These are phyloP conservation scores for Cucurbitaria berberidis DNA, from an alignment of 2,329 filamentous ascomycete genomes.

Conservation along the genomic window DNA sequence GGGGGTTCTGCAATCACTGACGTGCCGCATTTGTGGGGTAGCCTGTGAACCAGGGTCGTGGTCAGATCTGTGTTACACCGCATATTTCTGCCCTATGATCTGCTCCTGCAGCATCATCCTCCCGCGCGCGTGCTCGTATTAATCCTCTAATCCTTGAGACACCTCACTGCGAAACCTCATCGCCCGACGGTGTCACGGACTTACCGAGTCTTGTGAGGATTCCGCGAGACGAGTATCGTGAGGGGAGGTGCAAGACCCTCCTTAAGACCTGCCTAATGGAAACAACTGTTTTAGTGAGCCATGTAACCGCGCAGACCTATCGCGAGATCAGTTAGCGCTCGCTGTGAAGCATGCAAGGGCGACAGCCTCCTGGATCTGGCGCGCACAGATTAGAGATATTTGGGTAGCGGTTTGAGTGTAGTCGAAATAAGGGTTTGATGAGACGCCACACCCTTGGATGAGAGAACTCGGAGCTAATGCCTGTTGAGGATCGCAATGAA, in stretches of 20 bases:
- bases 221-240: conserved; percentile 21
- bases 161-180: conserved; percentile 1
- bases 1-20: conserved; percentile 4
- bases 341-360: conserved; percentile 6
- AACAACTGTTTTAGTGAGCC: conserved; percentile 7
- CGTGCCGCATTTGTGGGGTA: conserved; percentile 15
- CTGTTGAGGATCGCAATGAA: conserved; percentile 27
- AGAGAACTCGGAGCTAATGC: conserved; percentile 22
- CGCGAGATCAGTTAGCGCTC: conserved; percentile 2
- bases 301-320: conserved; percentile 1
- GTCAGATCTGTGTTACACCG: conserved; percentile 21
- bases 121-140: conserved; percentile 31
- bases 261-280: conserved; percentile 19
- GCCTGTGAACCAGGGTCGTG: conserved; percentile 2
- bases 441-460: conserved; percentile 18
- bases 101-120: conserved; percentile 22
- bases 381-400: conserved; percentile 2
- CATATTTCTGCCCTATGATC: conserved; percentile 32
- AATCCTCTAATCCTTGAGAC: conserved; percentile 14
- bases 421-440: conserved; percentile 18
- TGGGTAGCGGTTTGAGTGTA: conserved; percentile 6
- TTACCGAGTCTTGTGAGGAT: conserved; percentile 29
- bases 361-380: conserved; percentile 4
- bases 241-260: conserved; percentile 2
- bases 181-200: conserved; percentile 17